Evolutionary conservation across 306 rosid genomes (phyloP), one percentile per base, ranked within the genome.

Genomic region (Lupinus albus): DNA sequence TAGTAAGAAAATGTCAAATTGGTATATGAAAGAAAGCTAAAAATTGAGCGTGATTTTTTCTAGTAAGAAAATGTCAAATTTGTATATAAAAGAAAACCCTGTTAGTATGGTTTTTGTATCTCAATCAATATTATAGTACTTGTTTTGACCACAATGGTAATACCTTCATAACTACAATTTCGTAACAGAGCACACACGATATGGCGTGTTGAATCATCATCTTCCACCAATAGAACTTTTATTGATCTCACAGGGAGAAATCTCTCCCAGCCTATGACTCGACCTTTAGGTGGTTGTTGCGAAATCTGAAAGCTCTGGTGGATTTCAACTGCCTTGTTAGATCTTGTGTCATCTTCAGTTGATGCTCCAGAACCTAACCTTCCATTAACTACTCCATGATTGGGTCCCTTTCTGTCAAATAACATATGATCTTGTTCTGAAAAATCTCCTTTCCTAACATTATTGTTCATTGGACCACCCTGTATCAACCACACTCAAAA

Each of bases 141-240:
- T 53, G 30, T 10, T 15, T 39, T 57, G 55, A 69, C 62, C 69
- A 69, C 28, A 56, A 38, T 49, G 12, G 20, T 11, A 74, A 67
- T 64, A 86, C 91, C 91, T 86, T 86, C 88, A 50, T 83, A 86
- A 64, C 83, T 56, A 73, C 91, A 86, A 61, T 86, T 86, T 52
- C 81, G 80, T 39, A 86, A 79, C 42, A 86, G 78, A 70, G 91
- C 91, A 53, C 79, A 59, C 56, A 86, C 86, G 62, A 86, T 79
- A 55, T 86, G 83, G 46, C 91, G 86, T 1, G 88, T 86, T 11
- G 88, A 83, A 54, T 83, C 91, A 67, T 86, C 91, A 61, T 83
- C 79, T 60, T 86, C 91, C 66, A 83, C 91, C 15, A 86, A 79
- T 76, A 86, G 69, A 70, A 86, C 88, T 66, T 83, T 86, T 77